Base-by-base conservation (phyloP, 108 stramenopile genomes). In the Cyclotella cryptica region DNA sequence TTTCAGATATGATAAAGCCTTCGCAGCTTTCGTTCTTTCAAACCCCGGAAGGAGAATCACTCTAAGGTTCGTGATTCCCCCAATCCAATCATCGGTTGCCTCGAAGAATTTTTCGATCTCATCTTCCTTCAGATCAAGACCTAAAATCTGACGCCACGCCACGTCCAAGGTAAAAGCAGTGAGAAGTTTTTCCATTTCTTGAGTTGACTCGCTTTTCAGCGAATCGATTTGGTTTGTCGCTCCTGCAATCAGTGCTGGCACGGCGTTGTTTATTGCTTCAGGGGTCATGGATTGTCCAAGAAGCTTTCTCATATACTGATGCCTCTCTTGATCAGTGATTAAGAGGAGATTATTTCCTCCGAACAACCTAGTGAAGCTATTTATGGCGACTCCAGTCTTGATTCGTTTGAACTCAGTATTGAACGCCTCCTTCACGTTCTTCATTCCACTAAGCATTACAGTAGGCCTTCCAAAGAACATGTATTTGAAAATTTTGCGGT, bases 91-190 rank as follows among this genome's bases (percentile, higher is more conserved):
- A 12, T 73, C 66, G 17, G 84, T 85, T 26, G 62, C 54, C 24
- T 60, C n/a, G 42, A 51, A 52, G 52, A 86, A 86, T 29, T 26
- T 45, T 29, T 57, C 63, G 40, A 86, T 66, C 71, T 86, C 81
- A 41, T 80, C 78, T 7, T 80, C 72, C 24, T 72, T 69, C 68
- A 86, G 62, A 75, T 84, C 71, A 17, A 86, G 52, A 14, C 85
- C 85, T 27, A 79, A 28, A 47, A 79, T 84, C 47, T 75, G 78
- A 53, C 77, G 45, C 85, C 85, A 86, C 0, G 85, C 85, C 30
- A 86, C 83, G 69, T 80, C 87, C 65, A 86, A 53, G 9, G 85
- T 69, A 46, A 72, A 82, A 11, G 19, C 47, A 53, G 81, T 82
- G 6, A 77, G 42, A 45, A 65, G 55, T n/a, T 51, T 22, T 26